Conservation (phyloP, 2,329 filamentous ascomycete species). For the Ceratocystis cacaofunesta region DNA sequence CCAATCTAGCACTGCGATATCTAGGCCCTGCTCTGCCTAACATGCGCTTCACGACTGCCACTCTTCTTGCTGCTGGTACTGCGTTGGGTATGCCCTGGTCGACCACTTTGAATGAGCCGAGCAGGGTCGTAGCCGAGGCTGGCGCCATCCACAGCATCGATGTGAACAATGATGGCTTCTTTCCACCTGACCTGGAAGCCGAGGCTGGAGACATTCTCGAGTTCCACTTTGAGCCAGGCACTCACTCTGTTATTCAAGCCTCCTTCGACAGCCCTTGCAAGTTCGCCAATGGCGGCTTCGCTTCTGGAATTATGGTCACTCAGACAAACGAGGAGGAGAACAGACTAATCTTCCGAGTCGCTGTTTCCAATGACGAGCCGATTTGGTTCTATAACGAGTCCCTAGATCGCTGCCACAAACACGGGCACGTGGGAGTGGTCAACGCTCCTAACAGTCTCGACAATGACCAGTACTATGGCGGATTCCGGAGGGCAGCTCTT, state of each 20-base stretch:
- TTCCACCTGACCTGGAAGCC: slow-evolving; percentile 36
- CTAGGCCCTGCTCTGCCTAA: neutral
- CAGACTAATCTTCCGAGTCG: slow-evolving; percentile 17
- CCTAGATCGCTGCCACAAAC: slow-evolving; percentile 20
- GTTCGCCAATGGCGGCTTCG: slow-evolving; percentile 30
- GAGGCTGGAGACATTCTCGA: slow-evolving; percentile 36
- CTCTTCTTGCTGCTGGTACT: neutral
- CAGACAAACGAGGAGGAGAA: slow-evolving; percentile 19
- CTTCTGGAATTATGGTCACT: slow-evolving; percentile 22
- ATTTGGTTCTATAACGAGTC: neutral
- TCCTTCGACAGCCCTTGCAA: slow-evolving; percentile 31
- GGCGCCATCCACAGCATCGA: neutral
- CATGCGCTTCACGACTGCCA: neutral
- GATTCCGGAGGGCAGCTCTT: no score
- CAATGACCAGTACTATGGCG: no score
- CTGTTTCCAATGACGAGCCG: neutral
- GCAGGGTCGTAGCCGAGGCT: no score
- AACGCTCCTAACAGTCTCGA: neutral
- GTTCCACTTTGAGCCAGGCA: slow-evolving; percentile 38
- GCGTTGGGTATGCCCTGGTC: neutral
- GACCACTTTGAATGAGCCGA: no score
- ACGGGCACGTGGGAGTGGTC: slow-evolving; percentile 15
- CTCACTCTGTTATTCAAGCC: slow-evolving; percentile 34
- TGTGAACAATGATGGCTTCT: slow-evolving; percentile 26
- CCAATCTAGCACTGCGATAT: neutral